phyloP scores from a whole-genome alignment of 331 rosid species.

The Acacia pycnantha region DNA sequence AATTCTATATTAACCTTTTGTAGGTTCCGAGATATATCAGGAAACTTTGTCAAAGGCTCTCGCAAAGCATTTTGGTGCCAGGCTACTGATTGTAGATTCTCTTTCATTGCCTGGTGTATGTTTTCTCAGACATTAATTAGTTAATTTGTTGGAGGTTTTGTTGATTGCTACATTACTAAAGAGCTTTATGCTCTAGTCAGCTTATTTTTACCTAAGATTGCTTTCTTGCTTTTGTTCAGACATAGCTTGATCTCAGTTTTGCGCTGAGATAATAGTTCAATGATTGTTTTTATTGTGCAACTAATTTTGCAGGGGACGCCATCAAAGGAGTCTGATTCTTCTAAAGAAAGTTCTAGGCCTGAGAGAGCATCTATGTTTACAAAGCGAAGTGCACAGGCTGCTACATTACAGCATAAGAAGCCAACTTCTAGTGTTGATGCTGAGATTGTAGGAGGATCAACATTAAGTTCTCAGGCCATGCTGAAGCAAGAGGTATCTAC shows the following conservation, averaged over 20 bases:
- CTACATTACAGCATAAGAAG: slow-evolving; percentile 61
- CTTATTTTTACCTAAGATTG: background rate
- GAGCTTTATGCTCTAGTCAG: slow-evolving; percentile 7
- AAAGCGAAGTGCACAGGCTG: slow-evolving; percentile 57
- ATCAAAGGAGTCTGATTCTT: slow-evolving; percentile 61
- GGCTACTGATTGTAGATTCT: slow-evolving; percentile 77
- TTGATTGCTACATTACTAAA: slow-evolving; percentile 5
- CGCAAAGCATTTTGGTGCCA: slow-evolving; percentile 78
- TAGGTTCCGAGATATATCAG: slow-evolving; percentile 95
- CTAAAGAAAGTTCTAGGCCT: slow-evolving; percentile 59
- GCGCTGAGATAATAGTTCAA: background rate
- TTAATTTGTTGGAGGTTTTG: slow-evolving; percentile 14
- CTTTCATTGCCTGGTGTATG: slow-evolving; percentile 87
- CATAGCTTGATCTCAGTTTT: slow-evolving; percentile 14
- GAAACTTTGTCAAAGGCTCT: slow-evolving; percentile 91
- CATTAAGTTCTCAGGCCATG: slow-evolving; percentile 68
- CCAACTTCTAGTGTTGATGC: slow-evolving; percentile 89
- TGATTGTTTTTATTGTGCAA: slow-evolving; percentile 16
- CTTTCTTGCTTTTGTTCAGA: slow-evolving; percentile 9
- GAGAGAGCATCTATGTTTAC: slow-evolving; percentile 55
- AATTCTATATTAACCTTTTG: slow-evolving; percentile 29
- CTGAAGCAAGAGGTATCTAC: slow-evolving; percentile 81
- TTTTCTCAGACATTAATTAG: slow-evolving; percentile 23
- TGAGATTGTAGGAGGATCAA: slow-evolving; percentile 80
- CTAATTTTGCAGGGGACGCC: slow-evolving; percentile 51